These are phyloP conservation scores for Sugiyamaella sp. DNA, from an alignment of 1,139 yeast genomes.

Conservation along the genomic window DNA sequence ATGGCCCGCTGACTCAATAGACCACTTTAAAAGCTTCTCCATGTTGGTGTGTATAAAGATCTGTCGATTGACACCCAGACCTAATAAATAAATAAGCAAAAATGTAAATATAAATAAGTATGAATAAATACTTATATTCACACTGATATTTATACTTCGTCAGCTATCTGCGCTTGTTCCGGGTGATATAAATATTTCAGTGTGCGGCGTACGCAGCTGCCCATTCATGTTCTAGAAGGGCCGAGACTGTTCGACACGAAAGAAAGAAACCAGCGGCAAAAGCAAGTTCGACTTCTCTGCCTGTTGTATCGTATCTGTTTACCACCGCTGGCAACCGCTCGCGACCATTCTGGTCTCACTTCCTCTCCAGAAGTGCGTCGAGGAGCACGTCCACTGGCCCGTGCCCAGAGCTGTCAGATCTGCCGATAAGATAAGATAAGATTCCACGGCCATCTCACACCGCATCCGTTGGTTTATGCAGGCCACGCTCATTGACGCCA, in stretches of 20 bases:
- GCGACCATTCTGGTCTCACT: background rate
- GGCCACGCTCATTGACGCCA: too few relatives aligned
- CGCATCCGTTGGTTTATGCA: too few relatives aligned
- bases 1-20: constrained; percentile 53
- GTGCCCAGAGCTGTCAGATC: background rate
- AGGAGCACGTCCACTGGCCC: background rate
- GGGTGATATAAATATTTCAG: constrained; percentile 3
- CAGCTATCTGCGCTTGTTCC: background rate
- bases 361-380: background rate
- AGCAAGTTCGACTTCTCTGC: too few relatives aligned
- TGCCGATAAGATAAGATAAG: background rate
- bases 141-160: background rate
- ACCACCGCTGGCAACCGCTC: background rate
- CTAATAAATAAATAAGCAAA: background rate
- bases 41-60: constrained; percentile 47
- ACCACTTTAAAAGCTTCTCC: constrained; percentile 94
- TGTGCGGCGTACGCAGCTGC: constrained; percentile 3
- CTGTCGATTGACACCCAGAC: background rate
- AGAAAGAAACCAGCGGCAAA: too few relatives aligned
- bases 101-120: too few relatives aligned
- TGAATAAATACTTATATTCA: too few relatives aligned
- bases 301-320: too few relatives aligned
- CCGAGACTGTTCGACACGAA: background rate
- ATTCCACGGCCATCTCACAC: too few relatives aligned
- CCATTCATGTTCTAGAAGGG: constrained; percentile 1